Evolutionary conservation across 352 stramenopile genomes (phyloP).

Genomic region (Pythium rhizo-oryzae): DNA sequence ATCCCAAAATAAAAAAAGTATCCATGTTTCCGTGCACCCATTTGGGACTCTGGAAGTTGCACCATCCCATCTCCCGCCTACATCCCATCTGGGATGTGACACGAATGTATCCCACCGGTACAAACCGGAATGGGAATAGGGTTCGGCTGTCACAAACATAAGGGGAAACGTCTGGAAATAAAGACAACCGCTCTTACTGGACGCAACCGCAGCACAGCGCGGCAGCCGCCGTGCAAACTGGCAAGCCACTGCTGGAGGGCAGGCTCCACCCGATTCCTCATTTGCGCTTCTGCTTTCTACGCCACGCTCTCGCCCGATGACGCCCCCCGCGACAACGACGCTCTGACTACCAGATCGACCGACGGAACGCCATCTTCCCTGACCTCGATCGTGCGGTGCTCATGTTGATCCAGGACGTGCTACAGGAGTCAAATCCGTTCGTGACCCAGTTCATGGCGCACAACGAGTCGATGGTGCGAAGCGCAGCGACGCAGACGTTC

Average conservation of each 20-base stretch:
- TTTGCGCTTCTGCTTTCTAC: too few species aligned
- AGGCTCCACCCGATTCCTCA: too few species aligned
- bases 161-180: constrained; percentile 6
- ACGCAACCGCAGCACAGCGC: too few species aligned
- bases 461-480: background rate
- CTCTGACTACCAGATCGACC: constrained; percentile 11
- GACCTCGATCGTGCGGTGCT: constrained; percentile 14
- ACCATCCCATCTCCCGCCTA: background rate
- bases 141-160: constrained; percentile 1
- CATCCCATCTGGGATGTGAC: background rate
- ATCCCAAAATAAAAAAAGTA: background rate
- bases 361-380: constrained; percentile 9
- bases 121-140: background rate
- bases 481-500: constrained; percentile 10
- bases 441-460: constrained; percentile 17
- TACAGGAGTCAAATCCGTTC: constrained; percentile 13
- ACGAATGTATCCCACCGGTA: constrained; percentile 5
- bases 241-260: too few species aligned
- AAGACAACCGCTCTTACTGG: background rate
- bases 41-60: constrained; percentile 1
- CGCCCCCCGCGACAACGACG: background rate
- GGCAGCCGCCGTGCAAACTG: too few species aligned
- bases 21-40: constrained; percentile 1
- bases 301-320: too few species aligned
- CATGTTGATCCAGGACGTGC: background rate